phyloP scores from a whole-genome alignment of 768 basidiomycete genomes.

The Rhodotorula toruloides region DNA sequence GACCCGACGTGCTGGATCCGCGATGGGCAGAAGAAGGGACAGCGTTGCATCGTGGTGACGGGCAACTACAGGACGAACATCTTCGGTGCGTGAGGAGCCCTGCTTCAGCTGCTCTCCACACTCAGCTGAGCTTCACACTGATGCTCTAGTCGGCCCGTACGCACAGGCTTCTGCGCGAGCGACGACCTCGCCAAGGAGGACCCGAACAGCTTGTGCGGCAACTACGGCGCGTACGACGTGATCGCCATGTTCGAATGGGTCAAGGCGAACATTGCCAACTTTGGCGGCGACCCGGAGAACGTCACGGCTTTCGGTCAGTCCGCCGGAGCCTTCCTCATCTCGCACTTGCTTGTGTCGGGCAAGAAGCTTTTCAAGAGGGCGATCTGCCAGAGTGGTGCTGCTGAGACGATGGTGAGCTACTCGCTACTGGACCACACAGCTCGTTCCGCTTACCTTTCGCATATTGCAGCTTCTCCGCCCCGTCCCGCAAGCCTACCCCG shows the following conservation, averaged over 20 bases:
- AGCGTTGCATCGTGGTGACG: constrained; percentile 39
- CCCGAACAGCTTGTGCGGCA: constrained; percentile 13
- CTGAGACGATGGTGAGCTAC: constrained; percentile 23
- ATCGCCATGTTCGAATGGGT: constrained; percentile 35
- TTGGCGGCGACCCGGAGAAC: constrained; percentile 47
- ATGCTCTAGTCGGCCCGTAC: neutral
- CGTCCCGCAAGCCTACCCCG: constrained; percentile 17
- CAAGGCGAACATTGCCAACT: constrained; percentile 44
- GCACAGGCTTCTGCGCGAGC: constrained; percentile 20
- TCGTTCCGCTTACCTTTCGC: neutral
- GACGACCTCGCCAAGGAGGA: constrained; percentile 11
- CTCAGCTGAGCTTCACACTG: neutral
- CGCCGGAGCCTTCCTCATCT: constrained; percentile 54
- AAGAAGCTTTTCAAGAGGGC: constrained; percentile 26
- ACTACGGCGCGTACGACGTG: constrained; percentile 37
- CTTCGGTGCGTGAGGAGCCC: constrained; percentile 1
- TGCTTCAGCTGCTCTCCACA: neutral
- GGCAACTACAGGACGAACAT: constrained; percentile 31
- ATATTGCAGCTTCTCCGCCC: constrained; percentile 21
- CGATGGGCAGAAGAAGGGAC: neutral
- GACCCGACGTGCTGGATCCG: constrained; percentile 31
- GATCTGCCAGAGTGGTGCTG: constrained; percentile 29
- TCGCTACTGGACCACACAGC: neutral
- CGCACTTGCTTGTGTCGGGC: constrained; percentile 40
- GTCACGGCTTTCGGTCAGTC: constrained; percentile 58